Conservation (phyloP, 257 asterid species). For the Solanum tacnaense region DNA sequence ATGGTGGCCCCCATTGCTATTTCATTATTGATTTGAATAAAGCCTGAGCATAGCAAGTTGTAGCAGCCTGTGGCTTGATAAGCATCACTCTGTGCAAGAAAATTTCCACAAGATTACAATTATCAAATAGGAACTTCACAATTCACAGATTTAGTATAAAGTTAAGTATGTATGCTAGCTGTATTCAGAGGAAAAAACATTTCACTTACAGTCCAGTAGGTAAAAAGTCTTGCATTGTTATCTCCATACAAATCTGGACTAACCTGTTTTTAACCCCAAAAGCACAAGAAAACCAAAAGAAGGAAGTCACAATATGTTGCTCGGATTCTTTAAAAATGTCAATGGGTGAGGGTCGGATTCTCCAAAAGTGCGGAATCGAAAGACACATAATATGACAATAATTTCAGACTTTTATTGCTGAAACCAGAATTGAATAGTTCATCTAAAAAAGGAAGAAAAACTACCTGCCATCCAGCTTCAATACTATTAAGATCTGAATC, state of each 20-base stretch:
- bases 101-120: constrained; percentile 6
- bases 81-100: constrained; percentile 57
- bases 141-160: neutral
- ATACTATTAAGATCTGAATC: constrained; percentile 72
- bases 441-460: neutral
- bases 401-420: neutral
- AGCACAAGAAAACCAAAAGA: neutral
- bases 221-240: constrained; percentile 72
- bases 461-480: constrained; percentile 94
- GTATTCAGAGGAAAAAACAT: neutral
- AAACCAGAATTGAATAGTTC: neutral
- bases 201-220: constrained; percentile 89
- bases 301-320: neutral
- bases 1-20: constrained; percentile 88
- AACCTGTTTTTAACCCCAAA: constrained; percentile 39
- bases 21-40: constrained; percentile 60
- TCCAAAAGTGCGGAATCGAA: neutral
- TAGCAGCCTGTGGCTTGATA: constrained; percentile 87
- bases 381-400: neutral
- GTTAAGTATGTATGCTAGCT: constrained; percentile 17
- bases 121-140: constrained; percentile 1
- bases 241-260: constrained; percentile 87
- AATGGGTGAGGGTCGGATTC: neutral
- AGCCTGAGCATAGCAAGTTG: constrained; percentile 79
- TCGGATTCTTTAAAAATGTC: neutral